phyloP scores from a whole-genome alignment of 129 eudicot species.

The Helichrysum umbraculigerum region DNA sequence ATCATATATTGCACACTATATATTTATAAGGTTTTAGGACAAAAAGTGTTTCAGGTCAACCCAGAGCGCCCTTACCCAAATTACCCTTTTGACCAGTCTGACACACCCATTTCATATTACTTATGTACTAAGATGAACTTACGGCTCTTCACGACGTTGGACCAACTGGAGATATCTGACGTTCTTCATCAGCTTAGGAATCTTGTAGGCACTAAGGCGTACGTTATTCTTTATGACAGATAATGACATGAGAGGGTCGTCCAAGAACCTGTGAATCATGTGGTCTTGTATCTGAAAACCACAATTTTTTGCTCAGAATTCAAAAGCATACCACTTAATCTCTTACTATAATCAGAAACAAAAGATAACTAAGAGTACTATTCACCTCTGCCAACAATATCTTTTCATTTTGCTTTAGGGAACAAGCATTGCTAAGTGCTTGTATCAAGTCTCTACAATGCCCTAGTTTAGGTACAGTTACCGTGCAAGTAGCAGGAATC shows the following conservation, averaged over 20 bases:
- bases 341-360: neutral
- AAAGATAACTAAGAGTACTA: neutral
- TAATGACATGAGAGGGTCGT: slow-evolving; percentile 69
- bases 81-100: no score
- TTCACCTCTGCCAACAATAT: slow-evolving; percentile 87
- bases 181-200: slow-evolving; percentile 50
- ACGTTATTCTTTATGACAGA: slow-evolving; percentile 71
- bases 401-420: slow-evolving; percentile 67
- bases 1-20: no score
- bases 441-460: slow-evolving; percentile 73
- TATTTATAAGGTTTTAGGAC: no score
- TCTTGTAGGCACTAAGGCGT: slow-evolving; percentile 75
- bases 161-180: slow-evolving; percentile 61
- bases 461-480: slow-evolving; percentile 81
- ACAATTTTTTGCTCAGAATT: neutral
- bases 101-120: no score
- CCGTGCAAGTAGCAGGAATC: slow-evolving; percentile 66
- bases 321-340: neutral
- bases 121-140: slow-evolving; percentile 24
- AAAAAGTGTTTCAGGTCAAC: no score
- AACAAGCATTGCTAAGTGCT: slow-evolving; percentile 71
- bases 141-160: slow-evolving; percentile 74
- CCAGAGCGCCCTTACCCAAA: no score
- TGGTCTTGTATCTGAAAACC: slow-evolving; percentile 65
- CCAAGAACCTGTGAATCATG: slow-evolving; percentile 69